Percentiles rank a stretch among this genome's conserved stretches.
These are phyloP conservation scores for Hymenotorrendiella dingleyae DNA, from an alignment of 2,329 filamentous ascomycete species.

Conservation along the genomic window DNA sequence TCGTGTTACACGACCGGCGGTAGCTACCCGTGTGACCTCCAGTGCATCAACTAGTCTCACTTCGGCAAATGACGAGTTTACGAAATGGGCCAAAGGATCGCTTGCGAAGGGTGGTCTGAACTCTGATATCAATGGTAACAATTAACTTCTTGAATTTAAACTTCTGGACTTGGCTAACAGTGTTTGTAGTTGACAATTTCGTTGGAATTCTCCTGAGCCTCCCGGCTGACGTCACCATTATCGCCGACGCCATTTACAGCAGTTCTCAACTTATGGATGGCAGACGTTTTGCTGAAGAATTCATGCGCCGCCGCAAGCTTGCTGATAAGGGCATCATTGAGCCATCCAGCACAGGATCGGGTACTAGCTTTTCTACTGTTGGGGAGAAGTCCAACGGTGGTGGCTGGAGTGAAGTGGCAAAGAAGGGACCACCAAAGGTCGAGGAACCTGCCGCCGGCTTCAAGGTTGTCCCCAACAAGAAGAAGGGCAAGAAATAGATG, in stretches of 20 bases:
- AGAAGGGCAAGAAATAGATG: slow-evolving; percentile 74
- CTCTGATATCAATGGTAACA: slow-evolving; percentile 57
- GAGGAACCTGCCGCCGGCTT: slow-evolving; percentile 50
- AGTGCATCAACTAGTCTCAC: slow-evolving; percentile 31
- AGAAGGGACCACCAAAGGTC: slow-evolving; percentile 62
- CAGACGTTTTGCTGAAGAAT: slow-evolving; percentile 90
- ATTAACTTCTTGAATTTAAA: slow-evolving; percentile 21
- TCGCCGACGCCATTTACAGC: slow-evolving; percentile 84
- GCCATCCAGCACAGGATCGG: slow-evolving; percentile 49
- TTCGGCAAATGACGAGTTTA: slow-evolving; percentile 79
- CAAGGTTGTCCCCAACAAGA: slow-evolving; percentile 86
- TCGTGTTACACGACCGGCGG: slow-evolving; percentile 47
- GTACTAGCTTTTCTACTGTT: slow-evolving; percentile 36
- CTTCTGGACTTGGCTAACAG: slow-evolving; percentile 29
- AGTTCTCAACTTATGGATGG: slow-evolving; percentile 87
- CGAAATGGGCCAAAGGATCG: slow-evolving; percentile 82
- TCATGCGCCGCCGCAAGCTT: slow-evolving; percentile 84
- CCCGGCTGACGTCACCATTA: slow-evolving; percentile 71
- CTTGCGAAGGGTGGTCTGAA: slow-evolving; percentile 72
- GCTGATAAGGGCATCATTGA: slow-evolving; percentile 88
- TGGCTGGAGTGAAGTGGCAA: slow-evolving; percentile 95
- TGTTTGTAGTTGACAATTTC: slow-evolving; percentile 57
- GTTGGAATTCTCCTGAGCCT: slow-evolving; percentile 69
- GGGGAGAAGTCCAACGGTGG: slow-evolving; percentile 44
- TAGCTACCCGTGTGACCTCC: slow-evolving; percentile 41